Evolutionary conservation across 1,284 basidiomycete genomes (phyloP).

Genomic region (Marasmius fiardii): DNA sequence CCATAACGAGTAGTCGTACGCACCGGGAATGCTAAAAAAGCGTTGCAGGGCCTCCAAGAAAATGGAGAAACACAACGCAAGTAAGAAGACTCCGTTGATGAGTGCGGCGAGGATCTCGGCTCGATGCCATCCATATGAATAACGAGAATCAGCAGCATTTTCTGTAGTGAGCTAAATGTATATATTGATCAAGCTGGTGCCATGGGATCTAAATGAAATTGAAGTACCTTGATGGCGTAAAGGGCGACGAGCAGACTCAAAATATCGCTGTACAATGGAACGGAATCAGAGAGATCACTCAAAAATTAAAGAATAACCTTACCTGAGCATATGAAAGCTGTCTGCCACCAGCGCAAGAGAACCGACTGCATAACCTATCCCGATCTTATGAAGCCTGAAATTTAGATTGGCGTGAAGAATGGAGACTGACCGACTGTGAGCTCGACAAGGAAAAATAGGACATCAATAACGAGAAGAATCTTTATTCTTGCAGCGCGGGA

Average conservation of each 20-base stretch:
- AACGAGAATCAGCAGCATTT: slow-evolving; percentile 53
- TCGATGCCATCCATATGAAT: slow-evolving; percentile 96
- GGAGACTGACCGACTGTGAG: slow-evolving; percentile 70
- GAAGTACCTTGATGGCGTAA: slow-evolving; percentile 87
- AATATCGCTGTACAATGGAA: slow-evolving; percentile 67
- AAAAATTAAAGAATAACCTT: slow-evolving; percentile 23
- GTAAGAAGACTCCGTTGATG: slow-evolving; percentile 90
- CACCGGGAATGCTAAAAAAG: slow-evolving; percentile 83
- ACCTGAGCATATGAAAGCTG: slow-evolving; percentile 99
- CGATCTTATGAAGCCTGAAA: not conserved
- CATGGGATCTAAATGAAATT: slow-evolving; percentile 8
- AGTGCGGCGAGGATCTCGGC: slow-evolving; percentile 98
- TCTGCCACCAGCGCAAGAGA: slow-evolving; percentile 95
- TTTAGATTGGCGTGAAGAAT: not conserved
- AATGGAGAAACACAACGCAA: slow-evolving; percentile 96
- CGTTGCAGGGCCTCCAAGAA: slow-evolving; percentile 90
- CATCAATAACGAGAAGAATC: slow-evolving; percentile 81
- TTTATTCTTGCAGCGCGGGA: slow-evolving; percentile 57
- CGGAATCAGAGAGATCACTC: slow-evolving; percentile 11
- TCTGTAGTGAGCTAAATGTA: slow-evolving; percentile 50
- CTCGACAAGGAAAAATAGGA: slow-evolving; percentile 92
- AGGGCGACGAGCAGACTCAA: slow-evolving; percentile 94
- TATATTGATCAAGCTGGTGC: slow-evolving; percentile 8
- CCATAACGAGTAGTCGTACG: slow-evolving; percentile 19
- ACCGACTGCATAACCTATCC: slow-evolving; percentile 87